phyloP scores from a whole-genome alignment of 306 rosid genomes.

The Echinosophora koreensis region DNA sequence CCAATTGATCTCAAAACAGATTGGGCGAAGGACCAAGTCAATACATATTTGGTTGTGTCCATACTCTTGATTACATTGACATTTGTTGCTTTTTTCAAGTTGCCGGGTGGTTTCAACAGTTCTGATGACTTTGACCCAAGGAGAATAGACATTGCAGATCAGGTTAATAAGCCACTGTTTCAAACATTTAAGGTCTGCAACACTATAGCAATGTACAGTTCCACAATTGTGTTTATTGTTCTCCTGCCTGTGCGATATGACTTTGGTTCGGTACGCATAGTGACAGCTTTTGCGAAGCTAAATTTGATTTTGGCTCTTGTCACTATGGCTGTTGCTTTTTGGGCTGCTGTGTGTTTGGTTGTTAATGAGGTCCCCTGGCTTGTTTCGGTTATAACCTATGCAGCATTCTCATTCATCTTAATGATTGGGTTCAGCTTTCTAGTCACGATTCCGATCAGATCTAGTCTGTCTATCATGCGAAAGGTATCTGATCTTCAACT shows the following conservation, averaged over 20 bases:
- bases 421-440: background rate
- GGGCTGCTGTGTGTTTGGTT: constrained; percentile 31
- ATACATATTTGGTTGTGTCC: no score
- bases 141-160: no score
- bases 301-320: background rate
- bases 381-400: background rate
- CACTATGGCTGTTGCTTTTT: background rate
- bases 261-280: background rate
- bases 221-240: background rate
- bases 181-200: background rate
- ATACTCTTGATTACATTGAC: no score
- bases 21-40: no score
- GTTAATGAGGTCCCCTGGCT: background rate
- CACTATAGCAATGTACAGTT: constrained; percentile 18
- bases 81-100: no score
- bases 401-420: background rate
- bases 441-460: background rate
- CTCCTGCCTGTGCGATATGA: background rate
- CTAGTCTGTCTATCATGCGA: background rate
- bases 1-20: no score
- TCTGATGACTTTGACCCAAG: no score
- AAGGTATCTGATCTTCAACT: background rate
- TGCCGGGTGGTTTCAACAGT: no score
- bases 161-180: no score
- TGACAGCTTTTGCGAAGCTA: background rate